These are phyloP conservation scores for Candolleomyces eurysporus DNA, from an alignment of 768 basidiomycete species.

Conservation along the genomic window DNA sequence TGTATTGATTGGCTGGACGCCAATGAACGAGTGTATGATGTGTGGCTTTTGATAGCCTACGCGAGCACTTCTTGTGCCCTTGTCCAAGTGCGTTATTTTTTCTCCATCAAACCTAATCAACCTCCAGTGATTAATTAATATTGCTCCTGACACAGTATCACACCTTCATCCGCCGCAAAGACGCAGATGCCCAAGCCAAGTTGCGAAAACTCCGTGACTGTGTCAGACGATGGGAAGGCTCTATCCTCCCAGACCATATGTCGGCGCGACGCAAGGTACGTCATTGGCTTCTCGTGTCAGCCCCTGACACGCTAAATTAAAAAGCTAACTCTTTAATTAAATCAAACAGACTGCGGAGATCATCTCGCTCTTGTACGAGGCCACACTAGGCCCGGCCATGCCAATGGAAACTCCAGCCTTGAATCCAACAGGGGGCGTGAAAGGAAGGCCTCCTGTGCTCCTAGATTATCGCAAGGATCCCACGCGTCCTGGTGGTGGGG, in stretches of 20 bases:
- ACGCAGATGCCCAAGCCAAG: constrained; percentile 68
- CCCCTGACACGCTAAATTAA: neutral
- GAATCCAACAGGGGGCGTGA: constrained; percentile 77
- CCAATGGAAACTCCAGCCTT: constrained; percentile 59
- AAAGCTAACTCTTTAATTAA: constrained; percentile 1
- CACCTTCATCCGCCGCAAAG: constrained; percentile 85
- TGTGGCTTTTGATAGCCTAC: constrained; percentile 86
- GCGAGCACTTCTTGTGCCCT: constrained; percentile 86
- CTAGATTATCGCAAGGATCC: constrained; percentile 79
- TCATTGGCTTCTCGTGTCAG: constrained; percentile 10
- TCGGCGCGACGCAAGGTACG: constrained; percentile 83
- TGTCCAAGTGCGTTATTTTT: constrained; percentile 63
- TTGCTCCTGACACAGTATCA: constrained; percentile 63
- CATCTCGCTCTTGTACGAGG: constrained; percentile 87
- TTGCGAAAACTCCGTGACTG: constrained; percentile 82
- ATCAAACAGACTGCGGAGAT: constrained; percentile 82
- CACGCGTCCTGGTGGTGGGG: constrained; percentile 81
- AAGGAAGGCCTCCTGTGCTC: constrained; percentile 48
- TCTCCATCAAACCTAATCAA: neutral
- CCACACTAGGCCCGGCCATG: constrained; percentile 71
- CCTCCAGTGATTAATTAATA: constrained; percentile 6
- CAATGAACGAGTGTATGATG: constrained; percentile 79
- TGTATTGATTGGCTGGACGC: constrained; percentile 88
- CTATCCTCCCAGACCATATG: constrained; percentile 92
- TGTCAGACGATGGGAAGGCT: constrained; percentile 82